Evolutionary conservation across 257 asterid species (phyloP).

Genomic region (Leptodermis oblonga): DNA sequence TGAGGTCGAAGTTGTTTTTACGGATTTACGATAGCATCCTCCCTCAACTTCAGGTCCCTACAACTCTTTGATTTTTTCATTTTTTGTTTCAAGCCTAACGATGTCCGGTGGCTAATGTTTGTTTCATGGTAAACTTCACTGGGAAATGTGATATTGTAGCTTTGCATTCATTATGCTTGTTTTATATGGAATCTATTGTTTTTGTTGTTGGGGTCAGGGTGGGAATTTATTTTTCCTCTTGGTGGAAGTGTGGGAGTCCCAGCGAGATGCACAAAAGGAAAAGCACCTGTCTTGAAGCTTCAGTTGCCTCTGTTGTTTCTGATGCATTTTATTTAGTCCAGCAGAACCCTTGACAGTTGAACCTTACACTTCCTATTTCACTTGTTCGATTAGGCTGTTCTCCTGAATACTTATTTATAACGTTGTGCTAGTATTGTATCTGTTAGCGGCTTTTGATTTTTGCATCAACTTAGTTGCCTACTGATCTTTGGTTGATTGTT

Average conservation of each 20-base stretch:
- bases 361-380: background rate
- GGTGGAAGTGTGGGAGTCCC: background rate
- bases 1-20: constrained; percentile 48
- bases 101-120: background rate
- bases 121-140: background rate
- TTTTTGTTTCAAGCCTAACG: background rate
- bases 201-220: background rate
- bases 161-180: background rate
- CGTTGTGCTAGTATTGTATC: background rate
- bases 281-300: too few relatives aligned
- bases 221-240: background rate
- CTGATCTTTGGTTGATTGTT: constrained; percentile 8
- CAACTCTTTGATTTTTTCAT: constrained; percentile 5
- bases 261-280: too few relatives aligned
- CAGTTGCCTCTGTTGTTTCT: background rate
- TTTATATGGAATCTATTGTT: background rate
- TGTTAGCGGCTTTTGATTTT: background rate
- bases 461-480: constrained; percentile 3
- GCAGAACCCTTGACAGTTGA: background rate
- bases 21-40: constrained; percentile 47
- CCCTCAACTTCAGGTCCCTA: constrained; percentile 78
- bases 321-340: background rate
- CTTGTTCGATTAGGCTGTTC: background rate
- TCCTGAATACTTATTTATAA: background rate
- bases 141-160: background rate